Evolutionary conservation across 352 stramenopile species (phyloP), one percentile per base, ranked within the genome.

Genomic region (Discostella stelligera): DNA sequence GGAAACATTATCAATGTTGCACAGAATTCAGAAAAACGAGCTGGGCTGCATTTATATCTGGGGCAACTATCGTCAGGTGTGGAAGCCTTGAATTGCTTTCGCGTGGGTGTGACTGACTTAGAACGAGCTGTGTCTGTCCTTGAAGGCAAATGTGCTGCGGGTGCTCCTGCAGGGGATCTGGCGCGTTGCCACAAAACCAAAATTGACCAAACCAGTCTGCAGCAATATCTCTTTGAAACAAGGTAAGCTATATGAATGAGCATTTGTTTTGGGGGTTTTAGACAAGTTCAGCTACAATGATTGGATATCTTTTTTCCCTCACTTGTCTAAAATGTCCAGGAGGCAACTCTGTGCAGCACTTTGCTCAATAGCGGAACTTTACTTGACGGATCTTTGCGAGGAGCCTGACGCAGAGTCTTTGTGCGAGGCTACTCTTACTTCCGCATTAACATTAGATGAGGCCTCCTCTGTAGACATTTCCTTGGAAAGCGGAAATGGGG

Each of bases 331-430:
- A 49, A 27, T 65, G 0, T 23, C 27, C 48, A 85, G 77, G 70
- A 95, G 96, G 84, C 95, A 98, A 85, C 92, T 98, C 23, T 96
- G 94, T 58, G 92, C 95, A 63, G 96, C 95, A 39, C 97, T 96
- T 82, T 98, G 95, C 85, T 94, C 93, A 7, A 88, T 98, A 13
- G 95, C 94, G 10, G 97, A 99, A 87, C 91, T 99, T 16, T 99
- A 98, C 84, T 95, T 99, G 90, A 98, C 96, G 25, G 96, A 99
- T 80, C 87, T 99, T 48, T 99, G 92, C 55, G 94, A 90, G 56
- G 91, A 93, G 67, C 83, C 84, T 18, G 93, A 98, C 77, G 97
- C 97, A 20, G 96, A 99, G 87, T 79, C 68, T 10, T 89, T 91
- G 44, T 98, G 96, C 79, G 95, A 98, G 83, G 85, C 86, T 1